Evolutionary conservation across 169 alveolate species (phyloP), one percentile per base, ranked within the genome.

Genomic region (Cryptosporidium xiaoi): DNA sequence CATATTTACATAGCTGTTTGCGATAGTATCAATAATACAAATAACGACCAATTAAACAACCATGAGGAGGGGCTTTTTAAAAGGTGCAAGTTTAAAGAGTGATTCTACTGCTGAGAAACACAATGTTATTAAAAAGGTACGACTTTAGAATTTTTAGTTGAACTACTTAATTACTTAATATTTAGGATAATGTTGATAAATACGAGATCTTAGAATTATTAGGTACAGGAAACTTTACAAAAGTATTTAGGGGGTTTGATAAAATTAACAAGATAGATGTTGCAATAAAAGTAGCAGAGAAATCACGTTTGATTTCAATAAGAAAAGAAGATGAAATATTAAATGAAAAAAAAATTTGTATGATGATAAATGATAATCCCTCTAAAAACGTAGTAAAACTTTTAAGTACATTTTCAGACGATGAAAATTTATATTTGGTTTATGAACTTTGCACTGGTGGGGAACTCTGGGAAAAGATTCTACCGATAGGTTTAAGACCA

Each of bases 161-260:
- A 51, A 12, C 44, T 24, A 3, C 10, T 8, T 40, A 3, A 40
- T 40, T 8, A 40, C 48, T 40, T 40, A 40, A 6, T 40, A 40
- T 40, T 40, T 40, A 40, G 48, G 48, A 40, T 40, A 6, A 40
- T 40, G 10, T 40, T 40, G 48, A 40, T 40, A 40, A 40, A 40
- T 40, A 40, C 56, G 64, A 77, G 27, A 20, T 77, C 36, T 56
- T 20, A 36, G 64, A 77, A 55, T 40, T 77, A 60, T 48, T 77
- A 60, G 87, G 87, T 62, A 34, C 87, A 1, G 87, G 87, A 6
- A 77, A 77, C 33, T 62, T 77, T 60, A 77, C 87, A 27, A 36
- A 77, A 60, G 87, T 77, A 27, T 77, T 60, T 40, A 51, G 60
- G 18, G 87, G 77, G 48, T 77, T 27, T 77, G 64, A 77, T 15